Base-by-base conservation (phyloP, 352 stramenopile genomes). In the Pythium brassicae region DNA sequence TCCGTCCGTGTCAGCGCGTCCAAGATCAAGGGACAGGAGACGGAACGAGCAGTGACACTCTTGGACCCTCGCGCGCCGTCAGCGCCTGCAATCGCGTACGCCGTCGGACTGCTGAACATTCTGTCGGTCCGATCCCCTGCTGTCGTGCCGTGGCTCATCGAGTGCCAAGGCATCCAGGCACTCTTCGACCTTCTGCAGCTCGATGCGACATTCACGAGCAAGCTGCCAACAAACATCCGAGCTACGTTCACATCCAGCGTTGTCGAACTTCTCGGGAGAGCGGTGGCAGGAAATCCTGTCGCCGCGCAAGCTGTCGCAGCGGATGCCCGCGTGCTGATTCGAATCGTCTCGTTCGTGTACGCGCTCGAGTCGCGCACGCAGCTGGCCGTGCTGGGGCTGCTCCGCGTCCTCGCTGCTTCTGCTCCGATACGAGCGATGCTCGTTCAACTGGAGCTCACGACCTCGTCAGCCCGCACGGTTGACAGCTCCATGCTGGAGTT, bases 271-370 rank as follows among this genome's bases (percentile, higher is more conserved):
- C 25, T 56, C 4, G 23, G n/a, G 22, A 42, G 32, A 5, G 29
- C 53, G 8, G 27, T 57, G 15, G 15, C 53, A 3, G 19, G 34
- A 19, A 12, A 59, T 43, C 46, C 26, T 14, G 51, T 50, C n/a
- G 35, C 12, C 2, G 11, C 15, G 4, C 50, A 32, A 12, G 53
- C 23, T 47, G 56, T 46, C 46, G 25, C 34, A 26, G 44, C 7
- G 32, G 55, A 59, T 65, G 53, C 55, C 22, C 62, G 68, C 42
- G 57, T 71, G 29, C 46, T 76, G 25, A 39, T 63, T 17, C 66
- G 55, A 32, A 35, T 71, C 23, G 49, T 73, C 20, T 52, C 60
- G 19, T 55, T 68, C 12, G 58, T 66, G 20, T 73, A 69, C 32
- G 50, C 53, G 8, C 50, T 66, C 8, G 59, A 59, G 8, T 44